Evolutionary conservation across 257 asterid genomes (phyloP), one percentile per base, ranked within the genome.

Genomic region (Solanum chiquidenum): DNA sequence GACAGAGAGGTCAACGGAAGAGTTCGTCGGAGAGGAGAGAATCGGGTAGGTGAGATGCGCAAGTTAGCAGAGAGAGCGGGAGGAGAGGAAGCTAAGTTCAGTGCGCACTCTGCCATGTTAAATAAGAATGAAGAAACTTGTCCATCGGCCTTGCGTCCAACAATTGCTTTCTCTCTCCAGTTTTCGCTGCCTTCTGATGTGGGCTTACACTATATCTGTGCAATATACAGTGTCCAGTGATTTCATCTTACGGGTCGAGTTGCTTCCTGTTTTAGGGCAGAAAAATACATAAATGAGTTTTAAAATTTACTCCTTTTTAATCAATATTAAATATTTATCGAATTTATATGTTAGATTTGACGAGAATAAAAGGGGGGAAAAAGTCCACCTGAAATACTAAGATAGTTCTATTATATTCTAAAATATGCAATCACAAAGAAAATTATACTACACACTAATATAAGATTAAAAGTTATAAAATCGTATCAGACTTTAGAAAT

Each of bases 61-160:
- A 88, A 83, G 77, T 86, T 66, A 71, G 91, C 75, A 27, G 91
- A 88, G 89, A 90, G 85, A 16, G 88, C 9, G 80, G 84, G 86
- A 87, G 87, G 77, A 85, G 88, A 62, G 87, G 88, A 75, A 74
- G 94, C 92, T 96, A 92, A 89, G 87, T 68, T 88, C 84, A 79
- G 69, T 8, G 87, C 6, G 85, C 33, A 52, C 25, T 40, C 72
- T 49, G 83, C 38, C 77, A 40, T 34, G 0, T 42, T 42, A 42
- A 42, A 42, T 42, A 42, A 42, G 5, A 10, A 42, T 42, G 49
- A 42, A 42, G 49, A 42, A 14, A 42, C 49, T 10, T 42, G 49
- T 42, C 49, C 49, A 42, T 42, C 13, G 13, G 14, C 14, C 14
- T 49, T 49, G 60, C 60, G 21, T 49, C 60, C 60, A 49, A 49